Base-by-base conservation (phyloP, 1,284 basidiomycete genomes). In the Ustilago curta region DNA sequence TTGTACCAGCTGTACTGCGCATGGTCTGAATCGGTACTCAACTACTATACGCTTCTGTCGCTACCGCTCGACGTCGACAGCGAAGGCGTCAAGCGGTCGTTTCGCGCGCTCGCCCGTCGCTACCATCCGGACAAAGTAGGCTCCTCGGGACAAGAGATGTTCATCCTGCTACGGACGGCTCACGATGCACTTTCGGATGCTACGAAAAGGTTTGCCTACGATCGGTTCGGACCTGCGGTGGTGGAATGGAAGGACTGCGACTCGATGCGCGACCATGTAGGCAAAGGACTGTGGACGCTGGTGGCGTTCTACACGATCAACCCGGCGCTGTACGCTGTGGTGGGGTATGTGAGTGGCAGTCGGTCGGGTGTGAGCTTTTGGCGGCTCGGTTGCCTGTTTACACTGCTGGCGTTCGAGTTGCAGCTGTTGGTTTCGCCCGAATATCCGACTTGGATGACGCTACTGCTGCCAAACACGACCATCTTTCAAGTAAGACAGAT, bases 151-250 rank as follows among this genome's bases (percentile, higher is more conserved):
- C 90, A 90, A 65, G 87, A 87, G 6, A 69, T 90, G 48, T 95
- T 95, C 82, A 92, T 94, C 62, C 81, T 87, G 29, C 89, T 92
- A 2, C 87, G 93, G 55, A 89, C 90, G 76, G 92, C 91, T 19
- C 94, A 91, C 80, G 93, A 95, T 82, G 90, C 90, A 0, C 85
- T 95, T 32, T 92, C 90, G 65, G 89, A 94, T 76, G 92, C 93
- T 0, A 87, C 90, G 1, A 90, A 91, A 63, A 87, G 93, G 49
- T 94, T 93, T 86, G 93, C 93, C 0, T 95, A 95, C 84, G 93
- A 95, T 55, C 78, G 92, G 64, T 95, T 95, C 79, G 93, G 93
- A 0, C 90, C 91, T 4, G 89, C 90, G 31, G 90, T 91, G 3
- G 75, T 93, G 23, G 81, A 77, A 0, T 94, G 93, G 92, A 88